Evolutionary conservation across 192 early-diverging fungal species (phyloP), one percentile per base, ranked within the genome.

Genomic region (Spizellomyces punctatus): DNA sequence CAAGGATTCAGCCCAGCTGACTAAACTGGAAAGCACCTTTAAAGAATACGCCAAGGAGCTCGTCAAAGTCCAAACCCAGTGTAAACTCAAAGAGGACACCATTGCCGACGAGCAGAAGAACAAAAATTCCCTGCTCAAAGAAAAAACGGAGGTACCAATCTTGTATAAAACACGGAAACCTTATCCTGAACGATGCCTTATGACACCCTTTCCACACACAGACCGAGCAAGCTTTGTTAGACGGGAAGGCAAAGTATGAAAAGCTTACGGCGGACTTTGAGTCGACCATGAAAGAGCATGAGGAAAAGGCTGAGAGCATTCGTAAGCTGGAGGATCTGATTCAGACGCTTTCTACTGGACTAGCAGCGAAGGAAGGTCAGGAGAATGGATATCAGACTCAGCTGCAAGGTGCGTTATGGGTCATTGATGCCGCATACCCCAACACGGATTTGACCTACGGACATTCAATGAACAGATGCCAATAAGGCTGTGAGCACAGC

Each of bases 311-410:
- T 0, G 76, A 90, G 45, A 77, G 86, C 49, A 80, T 91, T 16
- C 82, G 85, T 36, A 82, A 85, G 59, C 80, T 84, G 5, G 94
- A 96, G 58, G 92, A 96, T 66, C 83, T 99, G 42, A 76, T 99
- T 14, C 92, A 95, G 73, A 95, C 95, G 6, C 85, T 99, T 27
- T 93, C 94, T 2, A 99, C 96, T 0, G 98, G 98, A 22, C 78
- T 99, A 42, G 85, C 96, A 14, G 88, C 94, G 4, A 88, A 90
- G 56, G 93, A 96, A 73, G 95, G 96, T 6, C 89, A 95, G 64
- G 94, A 99, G 66, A 94, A 91, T 72, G 95, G 97, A 3, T 99
- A 96, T 66, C 90, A 95, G 90, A 92, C 97, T 80, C 97, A 98
- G 73, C 79, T 99, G n/a, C 88, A 93, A 76, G 80, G 89, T 88